phyloP scores from a whole-genome alignment of 1,284 basidiomycete genomes.

The Ceratobasidium sp. region DNA sequence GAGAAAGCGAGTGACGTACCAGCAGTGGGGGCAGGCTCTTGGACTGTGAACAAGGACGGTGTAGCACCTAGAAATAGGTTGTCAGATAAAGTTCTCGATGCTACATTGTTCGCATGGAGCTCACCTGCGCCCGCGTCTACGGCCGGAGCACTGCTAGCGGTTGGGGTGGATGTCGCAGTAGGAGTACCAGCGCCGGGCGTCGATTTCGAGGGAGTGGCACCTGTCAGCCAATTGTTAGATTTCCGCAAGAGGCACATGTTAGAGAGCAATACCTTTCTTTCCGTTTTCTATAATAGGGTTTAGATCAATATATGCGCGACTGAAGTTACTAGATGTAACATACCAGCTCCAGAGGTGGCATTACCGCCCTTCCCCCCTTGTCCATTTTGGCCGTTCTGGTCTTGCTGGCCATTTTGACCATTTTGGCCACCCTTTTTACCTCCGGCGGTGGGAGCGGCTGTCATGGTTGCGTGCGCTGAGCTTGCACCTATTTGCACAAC shows the following conservation, averaged over 20 bases:
- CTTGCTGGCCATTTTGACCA: neutral
- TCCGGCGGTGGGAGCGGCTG: neutral
- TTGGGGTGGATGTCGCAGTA: neutral
- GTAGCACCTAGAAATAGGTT: neutral
- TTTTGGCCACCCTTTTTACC: neutral
- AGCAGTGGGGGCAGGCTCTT: constrained; percentile 20
- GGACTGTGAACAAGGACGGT: constrained; percentile 13
- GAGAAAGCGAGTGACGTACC: neutral
- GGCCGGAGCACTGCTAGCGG: neutral
- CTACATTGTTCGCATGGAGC: neutral
- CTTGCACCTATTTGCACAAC: neutral
- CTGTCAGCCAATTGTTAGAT: neutral
- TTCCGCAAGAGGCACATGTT: neutral
- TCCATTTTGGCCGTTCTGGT: neutral
- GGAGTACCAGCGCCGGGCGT: neutral
- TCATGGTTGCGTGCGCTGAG: neutral
- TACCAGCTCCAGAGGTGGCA: constrained; percentile 3
- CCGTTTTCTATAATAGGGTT: neutral
- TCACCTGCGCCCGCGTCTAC: constrained; percentile 23
- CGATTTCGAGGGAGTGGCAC: neutral
- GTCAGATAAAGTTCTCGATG: neutral
- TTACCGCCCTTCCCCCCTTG: neutral
- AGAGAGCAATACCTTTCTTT: constrained; percentile 11
- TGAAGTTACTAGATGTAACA: neutral
- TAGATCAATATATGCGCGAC: neutral